Evolutionary conservation across 192 early-diverging fungal genomes (phyloP).

Genomic region (Coemansia sp.): DNA sequence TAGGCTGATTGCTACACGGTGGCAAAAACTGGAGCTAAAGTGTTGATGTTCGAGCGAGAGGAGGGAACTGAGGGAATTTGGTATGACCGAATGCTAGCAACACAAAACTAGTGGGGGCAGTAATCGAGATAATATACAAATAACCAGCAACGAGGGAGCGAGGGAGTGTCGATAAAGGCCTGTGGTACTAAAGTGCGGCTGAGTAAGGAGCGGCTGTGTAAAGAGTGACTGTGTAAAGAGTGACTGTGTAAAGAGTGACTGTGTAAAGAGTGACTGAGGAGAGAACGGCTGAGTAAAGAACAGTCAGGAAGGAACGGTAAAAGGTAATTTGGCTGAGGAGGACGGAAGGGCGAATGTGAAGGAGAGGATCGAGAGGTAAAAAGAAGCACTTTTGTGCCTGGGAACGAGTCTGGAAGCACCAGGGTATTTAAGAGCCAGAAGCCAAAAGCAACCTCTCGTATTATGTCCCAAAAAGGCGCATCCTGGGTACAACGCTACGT

Average conservation of each 20-base stretch:
- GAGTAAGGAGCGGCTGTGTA: too few relatives aligned
- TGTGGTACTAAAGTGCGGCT: too few relatives aligned
- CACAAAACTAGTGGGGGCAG: neutral
- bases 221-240: too few relatives aligned
- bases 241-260: too few relatives aligned
- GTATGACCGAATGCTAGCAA: slow-evolving; percentile 1
- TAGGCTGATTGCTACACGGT: neutral
- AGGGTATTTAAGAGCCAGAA: too few relatives aligned
- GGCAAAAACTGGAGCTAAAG: neutral
- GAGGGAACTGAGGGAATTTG: slow-evolving; percentile 6
- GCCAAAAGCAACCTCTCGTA: neutral
- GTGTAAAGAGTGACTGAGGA: too few relatives aligned
- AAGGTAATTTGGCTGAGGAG: too few relatives aligned
- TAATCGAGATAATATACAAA: slow-evolving; percentile 13
- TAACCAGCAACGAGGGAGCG: slow-evolving; percentile 8
- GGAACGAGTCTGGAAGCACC: too few relatives aligned
- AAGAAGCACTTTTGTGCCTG: neutral
- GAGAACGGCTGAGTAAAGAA: too few relatives aligned
- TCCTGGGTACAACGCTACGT: neutral
- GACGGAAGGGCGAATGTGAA: neutral
- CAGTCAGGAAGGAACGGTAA: too few relatives aligned
- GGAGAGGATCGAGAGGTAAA: neutral
- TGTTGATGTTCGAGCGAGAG: neutral
- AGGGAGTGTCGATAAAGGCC: neutral
- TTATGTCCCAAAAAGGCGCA: neutral